phyloP scores from a whole-genome alignment of 179 eudicot genomes.

The Carnegiea gigantea region DNA sequence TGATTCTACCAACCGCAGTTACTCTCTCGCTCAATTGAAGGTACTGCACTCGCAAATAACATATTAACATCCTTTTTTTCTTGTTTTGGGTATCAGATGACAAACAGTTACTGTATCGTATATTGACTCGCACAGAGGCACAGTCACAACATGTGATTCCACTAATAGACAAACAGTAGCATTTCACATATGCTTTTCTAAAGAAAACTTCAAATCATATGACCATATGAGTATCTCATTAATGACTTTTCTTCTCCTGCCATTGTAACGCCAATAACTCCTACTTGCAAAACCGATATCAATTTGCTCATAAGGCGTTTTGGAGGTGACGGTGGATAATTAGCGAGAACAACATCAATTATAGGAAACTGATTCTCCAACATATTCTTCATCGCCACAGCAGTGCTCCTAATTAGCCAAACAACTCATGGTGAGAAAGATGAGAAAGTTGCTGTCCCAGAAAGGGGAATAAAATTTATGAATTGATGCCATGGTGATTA shows the following conservation, averaged over 20 bases:
- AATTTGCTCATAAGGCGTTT: constrained; percentile 80
- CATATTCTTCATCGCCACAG: constrained; percentile 90
- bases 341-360: constrained; percentile 68
- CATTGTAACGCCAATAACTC: constrained; percentile 63
- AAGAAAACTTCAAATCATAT: too few relatives aligned
- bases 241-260: constrained; percentile 55
- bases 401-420: constrained; percentile 62
- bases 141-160: too few relatives aligned
- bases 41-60: too few relatives aligned
- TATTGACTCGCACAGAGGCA: too few relatives aligned
- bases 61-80: too few relatives aligned
- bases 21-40: too few relatives aligned
- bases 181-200: too few relatives aligned
- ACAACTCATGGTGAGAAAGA: not conserved
- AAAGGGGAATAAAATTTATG: not conserved
- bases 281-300: constrained; percentile 77
- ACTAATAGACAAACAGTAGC: too few relatives aligned
- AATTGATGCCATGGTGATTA: not conserved
- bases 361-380: constrained; percentile 82
- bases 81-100: too few relatives aligned
- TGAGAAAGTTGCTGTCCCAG: not conserved
- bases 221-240: too few relatives aligned
- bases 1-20: too few relatives aligned
- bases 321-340: constrained; percentile 87
- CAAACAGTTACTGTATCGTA: too few relatives aligned